Evolutionary conservation across 805 yeast genomes (phyloP), one percentile per base, ranked within the genome.

Genomic region (Yarrowia alimentaria): DNA sequence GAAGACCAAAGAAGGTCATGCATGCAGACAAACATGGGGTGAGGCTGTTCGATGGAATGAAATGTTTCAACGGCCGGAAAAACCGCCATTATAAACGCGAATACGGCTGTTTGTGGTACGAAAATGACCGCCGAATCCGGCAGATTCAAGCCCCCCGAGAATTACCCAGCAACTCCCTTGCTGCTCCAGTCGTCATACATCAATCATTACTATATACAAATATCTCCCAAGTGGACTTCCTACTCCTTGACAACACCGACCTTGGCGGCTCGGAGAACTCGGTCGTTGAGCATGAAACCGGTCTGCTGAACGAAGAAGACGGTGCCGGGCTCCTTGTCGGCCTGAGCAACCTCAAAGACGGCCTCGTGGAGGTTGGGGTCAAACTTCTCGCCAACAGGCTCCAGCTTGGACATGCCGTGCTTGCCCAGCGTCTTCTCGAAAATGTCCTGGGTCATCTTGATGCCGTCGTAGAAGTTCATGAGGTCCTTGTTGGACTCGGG

Each of bases 281-380:
- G 79, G 60, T 83, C 80, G 71, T 88, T 88, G 62, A 88, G 75
- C 54, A 83, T 80, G 72, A 82, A 89, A 33, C 97, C 97, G 18
- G 83, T 77, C 70, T 85, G 96, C 71, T 89, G 96, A 54, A 90
- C 96, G 62, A 79, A 86, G 80, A 90, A 85, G 54, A 89, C 87
- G 20, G 96, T 83, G 54, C 96, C 96, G 13, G 96, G 86, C 68
- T 85, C 91, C 68, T 87, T 86, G 60, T 79, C 93, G 42, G 90
- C 86, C 63, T 83, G 86, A 25, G 91, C 84, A 51, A 85, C 71
- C 72, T 89, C 93, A 68, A 89, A 90, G 24, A 91, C 80, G 50
- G 96, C 97, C 70, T 89, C 97, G 67, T 89, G 97, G 60, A 74
- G 75, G 69, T 90, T 87, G 56, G 97, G 96, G 67, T 89, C 95